phyloP scores from a whole-genome alignment of 345 rosid genomes.

The Leavenworthia alabamica region DNA sequence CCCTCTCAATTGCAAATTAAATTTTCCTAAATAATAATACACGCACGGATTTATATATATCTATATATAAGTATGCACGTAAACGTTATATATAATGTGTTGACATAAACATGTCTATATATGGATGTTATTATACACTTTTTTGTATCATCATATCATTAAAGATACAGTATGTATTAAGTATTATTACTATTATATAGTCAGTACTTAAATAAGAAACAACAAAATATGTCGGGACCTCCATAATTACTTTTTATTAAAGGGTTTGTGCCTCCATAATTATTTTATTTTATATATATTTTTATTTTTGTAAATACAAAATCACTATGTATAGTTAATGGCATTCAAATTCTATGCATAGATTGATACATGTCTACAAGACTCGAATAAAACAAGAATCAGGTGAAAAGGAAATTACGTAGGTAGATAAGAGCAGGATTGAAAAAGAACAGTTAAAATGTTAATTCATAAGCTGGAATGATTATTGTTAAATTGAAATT shows the following conservation, averaged over 20 bases:
- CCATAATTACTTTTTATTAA: not conserved
- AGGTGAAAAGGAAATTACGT: conserved; percentile 26
- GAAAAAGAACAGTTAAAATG: conserved; percentile 10
- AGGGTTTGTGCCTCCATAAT: not conserved
- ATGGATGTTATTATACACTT: not conserved
- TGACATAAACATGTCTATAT: conserved; percentile 18
- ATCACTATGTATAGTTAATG: not conserved
- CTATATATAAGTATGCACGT: conserved; percentile 21
- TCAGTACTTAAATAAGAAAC: conserved; percentile 18
- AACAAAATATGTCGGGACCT: conserved; percentile 24
- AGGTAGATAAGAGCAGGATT: conserved; percentile 26
- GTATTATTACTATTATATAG: conserved; percentile 5
- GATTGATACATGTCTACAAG: conserved; percentile 12
- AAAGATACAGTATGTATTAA: conserved; percentile 5
- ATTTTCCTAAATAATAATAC: conserved; percentile 11
- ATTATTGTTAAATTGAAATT: not conserved
- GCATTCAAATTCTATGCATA: conserved; percentile 1
- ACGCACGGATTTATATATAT: conserved; percentile 19
- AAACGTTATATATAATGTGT: conserved; percentile 6
- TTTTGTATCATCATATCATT: conserved; percentile 29
- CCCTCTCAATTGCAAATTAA: not conserved
- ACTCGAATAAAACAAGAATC: conserved; percentile 16
- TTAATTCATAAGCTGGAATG: not conserved
- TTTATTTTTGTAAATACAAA: too few relatives aligned
- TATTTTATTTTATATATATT: not conserved